Evolutionary conservation across 257 asterid genomes (phyloP).

Genomic region (Asclepias syriaca): DNA sequence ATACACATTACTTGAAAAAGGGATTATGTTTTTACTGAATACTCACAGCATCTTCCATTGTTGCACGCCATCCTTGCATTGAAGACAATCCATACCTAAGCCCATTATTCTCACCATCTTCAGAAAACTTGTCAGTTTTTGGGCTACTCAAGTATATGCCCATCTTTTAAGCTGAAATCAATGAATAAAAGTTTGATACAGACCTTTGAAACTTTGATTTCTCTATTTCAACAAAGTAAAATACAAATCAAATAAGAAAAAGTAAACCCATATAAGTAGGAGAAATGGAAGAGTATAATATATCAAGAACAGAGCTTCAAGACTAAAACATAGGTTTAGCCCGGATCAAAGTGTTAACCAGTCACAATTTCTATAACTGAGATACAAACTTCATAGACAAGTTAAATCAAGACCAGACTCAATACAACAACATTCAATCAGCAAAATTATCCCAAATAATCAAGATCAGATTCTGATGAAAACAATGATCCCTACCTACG

Average conservation of each 20-base stretch:
- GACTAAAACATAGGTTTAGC: background rate
- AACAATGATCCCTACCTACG: background rate
- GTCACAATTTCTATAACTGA: background rate
- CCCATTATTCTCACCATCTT: conserved; percentile 69
- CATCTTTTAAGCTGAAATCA: conserved; percentile 55
- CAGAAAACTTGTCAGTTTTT: conserved; percentile 80
- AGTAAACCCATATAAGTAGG: background rate
- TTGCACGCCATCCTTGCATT: conserved; percentile 99
- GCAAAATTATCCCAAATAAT: background rate
- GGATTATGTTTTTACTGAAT: conserved; percentile 10
- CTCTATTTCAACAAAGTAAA: background rate
- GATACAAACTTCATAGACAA: background rate
- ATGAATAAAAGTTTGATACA: background rate
- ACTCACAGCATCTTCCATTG: conserved; percentile 99
- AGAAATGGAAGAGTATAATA: background rate
- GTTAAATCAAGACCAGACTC: background rate
- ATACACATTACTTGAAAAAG: background rate
- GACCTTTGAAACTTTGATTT: background rate
- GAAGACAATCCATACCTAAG: conserved; percentile 77
- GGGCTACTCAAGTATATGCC: conserved; percentile 92
- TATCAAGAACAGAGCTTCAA: background rate
- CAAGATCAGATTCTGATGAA: background rate
- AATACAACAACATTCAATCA: background rate
- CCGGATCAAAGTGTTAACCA: background rate
- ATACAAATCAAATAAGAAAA: background rate